These are phyloP conservation scores for Crithidia thermophila DNA, from an alignment of 208 protist species.

Conservation along the genomic window DNA sequence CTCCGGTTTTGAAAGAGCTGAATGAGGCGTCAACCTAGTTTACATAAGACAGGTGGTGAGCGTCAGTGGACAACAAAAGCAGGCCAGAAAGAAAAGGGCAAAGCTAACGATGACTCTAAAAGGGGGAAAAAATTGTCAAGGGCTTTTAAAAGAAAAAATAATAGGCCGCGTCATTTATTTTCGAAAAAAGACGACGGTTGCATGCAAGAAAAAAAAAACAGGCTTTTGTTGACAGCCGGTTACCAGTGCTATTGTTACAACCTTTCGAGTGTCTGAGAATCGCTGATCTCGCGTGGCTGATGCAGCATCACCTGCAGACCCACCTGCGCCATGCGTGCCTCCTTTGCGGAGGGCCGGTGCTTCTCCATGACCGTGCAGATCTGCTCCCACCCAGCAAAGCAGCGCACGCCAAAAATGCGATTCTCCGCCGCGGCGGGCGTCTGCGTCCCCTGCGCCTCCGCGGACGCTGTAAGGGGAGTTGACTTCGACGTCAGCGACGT, in stretches of 20 bases:
- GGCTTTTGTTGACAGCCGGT: too few relatives aligned
- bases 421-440: neutral
- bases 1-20: too few relatives aligned
- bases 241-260: too few relatives aligned
- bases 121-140: constrained; percentile 23
- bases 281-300: neutral
- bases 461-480: too few relatives aligned
- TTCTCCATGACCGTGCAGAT: constrained; percentile 57
- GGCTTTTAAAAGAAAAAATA: constrained; percentile 9
- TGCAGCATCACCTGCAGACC: constrained; percentile 35
- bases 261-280: too few relatives aligned
- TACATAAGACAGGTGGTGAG: neutral
- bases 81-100: constrained; percentile 3
- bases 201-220: neutral
- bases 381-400: constrained; percentile 60
- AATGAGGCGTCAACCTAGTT: too few relatives aligned
- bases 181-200: too few relatives aligned
- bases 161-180: too few relatives aligned
- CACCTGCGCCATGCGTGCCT: constrained; percentile 40
- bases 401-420: constrained; percentile 38
- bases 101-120: neutral
- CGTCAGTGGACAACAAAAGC: neutral
- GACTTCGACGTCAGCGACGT: too few relatives aligned
- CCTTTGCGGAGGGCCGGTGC: constrained; percentile 34
- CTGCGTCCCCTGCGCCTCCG: neutral